phyloP scores from a whole-genome alignment of 1,284 basidiomycete species.

The Ceratobasidium papillatum region DNA sequence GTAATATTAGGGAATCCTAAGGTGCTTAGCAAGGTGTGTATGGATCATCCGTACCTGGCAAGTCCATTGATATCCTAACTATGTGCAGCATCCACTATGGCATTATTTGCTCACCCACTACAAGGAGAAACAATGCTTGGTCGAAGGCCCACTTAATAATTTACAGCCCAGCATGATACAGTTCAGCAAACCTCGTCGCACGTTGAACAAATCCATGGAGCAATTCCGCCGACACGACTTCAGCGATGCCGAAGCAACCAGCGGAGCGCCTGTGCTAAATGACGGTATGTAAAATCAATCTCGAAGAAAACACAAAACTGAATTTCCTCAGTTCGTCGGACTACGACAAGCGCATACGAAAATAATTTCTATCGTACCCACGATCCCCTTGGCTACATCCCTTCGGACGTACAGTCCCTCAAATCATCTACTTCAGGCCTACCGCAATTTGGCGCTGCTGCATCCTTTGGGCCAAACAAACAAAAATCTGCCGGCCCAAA shows the following conservation, averaged over 20 bases:
- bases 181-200: slow-evolving; percentile 92
- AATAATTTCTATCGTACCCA: slow-evolving; percentile 94
- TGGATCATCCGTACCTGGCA: slow-evolving; percentile 84
- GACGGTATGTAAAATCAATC: slow-evolving; percentile 48
- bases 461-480: slow-evolving; percentile 69
- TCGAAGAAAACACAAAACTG: slow-evolving; percentile 43
- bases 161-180: slow-evolving; percentile 98
- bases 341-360: slow-evolving; percentile 90
- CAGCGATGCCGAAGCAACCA: slow-evolving; percentile 75
- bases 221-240: slow-evolving; percentile 91
- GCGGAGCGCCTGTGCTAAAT: slow-evolving; percentile 40
- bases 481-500: slow-evolving; percentile 70
- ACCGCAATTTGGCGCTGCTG: slow-evolving; percentile 76
- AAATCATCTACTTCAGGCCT: slow-evolving; percentile 93
- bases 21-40: slow-evolving; percentile 92
- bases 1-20: slow-evolving; percentile 99
- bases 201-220: slow-evolving; percentile 85
- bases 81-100: slow-evolving; percentile 90
- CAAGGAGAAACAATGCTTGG: slow-evolving; percentile 94
- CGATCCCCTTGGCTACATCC: slow-evolving; percentile 93
- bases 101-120: slow-evolving; percentile 98
- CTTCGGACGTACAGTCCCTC: slow-evolving; percentile 92
- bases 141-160: slow-evolving; percentile 97
- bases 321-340: slow-evolving; percentile 60
- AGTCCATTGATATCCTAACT: slow-evolving; percentile 47